phyloP scores from a whole-genome alignment of 768 basidiomycete species.

The Hypholoma sublateritium region DNA sequence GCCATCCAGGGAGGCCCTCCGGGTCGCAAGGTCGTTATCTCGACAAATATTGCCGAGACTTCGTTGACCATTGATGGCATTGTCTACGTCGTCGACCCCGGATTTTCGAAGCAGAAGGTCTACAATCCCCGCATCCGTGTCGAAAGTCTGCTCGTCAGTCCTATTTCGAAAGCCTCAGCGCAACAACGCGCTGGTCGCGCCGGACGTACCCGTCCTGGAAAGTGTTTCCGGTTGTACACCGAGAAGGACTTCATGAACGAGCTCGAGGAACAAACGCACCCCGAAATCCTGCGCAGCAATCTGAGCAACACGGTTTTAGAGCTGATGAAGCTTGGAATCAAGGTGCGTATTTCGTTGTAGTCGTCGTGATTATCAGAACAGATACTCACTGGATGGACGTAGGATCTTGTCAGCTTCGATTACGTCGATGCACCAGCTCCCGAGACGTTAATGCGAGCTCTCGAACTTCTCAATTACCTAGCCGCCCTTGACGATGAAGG shows the following conservation, averaged over 20 bases:
- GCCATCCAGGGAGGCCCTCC: slow-evolving; percentile 66
- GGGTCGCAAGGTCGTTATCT: slow-evolving; percentile 91
- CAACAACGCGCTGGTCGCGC: slow-evolving; percentile 97
- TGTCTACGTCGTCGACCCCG: slow-evolving; percentile 98
- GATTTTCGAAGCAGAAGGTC: slow-evolving; percentile 97
- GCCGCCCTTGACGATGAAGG: slow-evolving; percentile 94
- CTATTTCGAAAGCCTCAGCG: slow-evolving; percentile 95
- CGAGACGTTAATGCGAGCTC: slow-evolving; percentile 94
- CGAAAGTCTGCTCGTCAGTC: slow-evolving; percentile 88
- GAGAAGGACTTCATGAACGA: slow-evolving; percentile 97
- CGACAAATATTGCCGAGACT: slow-evolving; percentile 98
- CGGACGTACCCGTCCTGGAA: slow-evolving; percentile 93
- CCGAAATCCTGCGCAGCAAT: slow-evolving; percentile 94
- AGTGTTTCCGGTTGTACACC: slow-evolving; percentile 96
- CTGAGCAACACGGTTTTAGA: slow-evolving; percentile 92
- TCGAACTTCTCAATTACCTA: slow-evolving; percentile 91
- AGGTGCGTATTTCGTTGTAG: slow-evolving; percentile 39
- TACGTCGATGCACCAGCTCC: slow-evolving; percentile 94
- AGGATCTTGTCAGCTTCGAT: slow-evolving; percentile 87
- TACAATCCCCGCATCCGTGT: slow-evolving; percentile 98
- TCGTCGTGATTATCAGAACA: background rate
- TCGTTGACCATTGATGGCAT: slow-evolving; percentile 98
- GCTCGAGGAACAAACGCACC: slow-evolving; percentile 95
- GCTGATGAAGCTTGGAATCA: slow-evolving; percentile 91
- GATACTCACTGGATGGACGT: background rate